Evolutionary conservation across 2,329 filamentous ascomycete genomes (phyloP).

Genomic region (Neocucurbitaria cava): DNA sequence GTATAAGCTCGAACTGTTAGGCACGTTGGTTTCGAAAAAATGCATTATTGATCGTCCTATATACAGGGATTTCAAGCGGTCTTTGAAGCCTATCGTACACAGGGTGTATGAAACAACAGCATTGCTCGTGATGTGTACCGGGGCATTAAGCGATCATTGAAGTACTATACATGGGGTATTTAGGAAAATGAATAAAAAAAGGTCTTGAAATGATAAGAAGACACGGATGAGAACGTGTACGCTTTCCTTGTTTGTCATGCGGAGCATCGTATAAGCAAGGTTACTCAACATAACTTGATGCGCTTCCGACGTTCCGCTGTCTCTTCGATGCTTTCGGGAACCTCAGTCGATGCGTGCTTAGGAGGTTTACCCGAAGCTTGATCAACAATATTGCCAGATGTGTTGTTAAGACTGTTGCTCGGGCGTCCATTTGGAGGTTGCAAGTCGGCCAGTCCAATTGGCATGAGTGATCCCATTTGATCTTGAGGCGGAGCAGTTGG

Average conservation of each 20-base stretch:
- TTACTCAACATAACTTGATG: too few species aligned
- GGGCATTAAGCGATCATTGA: background rate
- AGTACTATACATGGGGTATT: too few species aligned
- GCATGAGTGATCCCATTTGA: background rate
- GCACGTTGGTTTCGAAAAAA: background rate
- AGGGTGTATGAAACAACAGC: too few species aligned
- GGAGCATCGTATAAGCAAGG: too few species aligned
- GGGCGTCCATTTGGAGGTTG: background rate
- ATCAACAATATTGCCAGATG: background rate
- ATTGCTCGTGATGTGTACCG: background rate
- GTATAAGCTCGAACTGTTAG: background rate
- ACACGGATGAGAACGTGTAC: too few species aligned
- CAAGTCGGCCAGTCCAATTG: background rate
- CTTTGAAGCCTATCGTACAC: too few species aligned
- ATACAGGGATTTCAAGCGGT: background rate
- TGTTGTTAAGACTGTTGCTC: background rate
- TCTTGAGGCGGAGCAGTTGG: background rate
- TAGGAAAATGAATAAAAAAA: too few species aligned
- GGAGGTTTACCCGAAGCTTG: background rate
- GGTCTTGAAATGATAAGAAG: too few species aligned
- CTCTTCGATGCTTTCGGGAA: background rate
- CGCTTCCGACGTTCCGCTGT: background rate
- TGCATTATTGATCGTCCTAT: background rate
- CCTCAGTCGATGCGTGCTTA: background rate
- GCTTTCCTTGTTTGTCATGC: too few species aligned